These are phyloP conservation scores for Eucalyptus polybractea DNA, from an alignment of 345 rosid genomes.

Conservation along the genomic window DNA sequence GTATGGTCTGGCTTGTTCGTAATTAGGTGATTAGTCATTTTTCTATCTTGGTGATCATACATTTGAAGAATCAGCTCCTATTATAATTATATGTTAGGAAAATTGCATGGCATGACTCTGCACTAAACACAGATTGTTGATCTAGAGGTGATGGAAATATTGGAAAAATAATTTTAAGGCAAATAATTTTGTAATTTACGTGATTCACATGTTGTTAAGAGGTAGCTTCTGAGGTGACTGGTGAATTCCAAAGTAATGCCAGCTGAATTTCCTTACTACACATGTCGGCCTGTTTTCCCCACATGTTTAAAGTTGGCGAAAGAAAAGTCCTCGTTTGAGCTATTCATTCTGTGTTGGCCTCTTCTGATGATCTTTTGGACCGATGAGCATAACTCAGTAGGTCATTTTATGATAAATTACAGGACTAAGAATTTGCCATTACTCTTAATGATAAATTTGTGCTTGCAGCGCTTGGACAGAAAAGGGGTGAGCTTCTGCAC, in stretches of 20 bases:
- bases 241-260: background rate
- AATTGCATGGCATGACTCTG: background rate
- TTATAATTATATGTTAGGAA: background rate
- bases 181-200: background rate
- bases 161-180: background rate
- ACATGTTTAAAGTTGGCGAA: background rate
- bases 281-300: background rate
- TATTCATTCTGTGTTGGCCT: background rate
- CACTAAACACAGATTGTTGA: background rate
- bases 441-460: background rate
- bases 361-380: background rate
- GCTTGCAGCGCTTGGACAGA: constrained; percentile 30
- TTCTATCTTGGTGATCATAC: background rate
- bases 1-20: background rate
- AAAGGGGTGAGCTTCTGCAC: constrained; percentile 47
- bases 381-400: background rate
- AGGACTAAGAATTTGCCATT: background rate
- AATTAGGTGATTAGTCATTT: background rate
- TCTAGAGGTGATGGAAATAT: background rate
- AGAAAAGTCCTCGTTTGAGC: background rate
- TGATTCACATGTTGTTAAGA: background rate
- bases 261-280: background rate
- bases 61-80: background rate
- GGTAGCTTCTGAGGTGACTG: background rate
- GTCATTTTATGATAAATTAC: background rate